Base-by-base conservation (phyloP, 768 basidiomycete species). In the Naematelia aurantialba region DNA sequence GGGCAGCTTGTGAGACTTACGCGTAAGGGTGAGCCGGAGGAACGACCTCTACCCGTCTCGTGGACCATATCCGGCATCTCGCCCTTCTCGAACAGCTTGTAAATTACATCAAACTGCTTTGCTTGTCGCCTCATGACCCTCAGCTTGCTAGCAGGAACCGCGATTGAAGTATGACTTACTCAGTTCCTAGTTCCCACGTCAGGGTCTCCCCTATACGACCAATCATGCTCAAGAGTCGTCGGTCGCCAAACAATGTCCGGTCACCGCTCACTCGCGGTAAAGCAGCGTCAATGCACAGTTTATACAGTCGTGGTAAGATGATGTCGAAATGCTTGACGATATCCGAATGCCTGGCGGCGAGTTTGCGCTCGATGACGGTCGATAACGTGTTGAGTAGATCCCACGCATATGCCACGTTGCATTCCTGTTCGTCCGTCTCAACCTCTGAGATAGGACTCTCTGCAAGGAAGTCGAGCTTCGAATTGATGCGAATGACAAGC, bases 331-430 rank as follows among this genome's bases (percentile, higher is more conserved):
- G 91, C 76, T 88, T 90, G 0, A 83, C 77, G 17, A 97, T 81
- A 70, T 98, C 96, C 0, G 78, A 70, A 72, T 94, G 85, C 30
- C 80, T 81, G n/a, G 52, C 56, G 2, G 73, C 70, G 5, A 81
- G 78, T 74, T 88, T 88, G 17, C 62, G 66, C 10, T 76, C 67
- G 14, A 97, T 75, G 0, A 87, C 85, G 44, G 84, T 82, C 1
- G 81, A 80, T 5, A 98, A 77, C 0, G 87, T 84, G 50, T 82
- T 80, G 50, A 98, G 81, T 29, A 98, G 81, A 27, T 91, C 85
- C 77, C 91, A 89, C 1, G 85, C 86, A 72, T 94, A 98, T 11
- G 91, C 88, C 0, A 89, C 85, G n/a, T 76, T 78, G 12, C 85
- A 82, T 72, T 92, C 70, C 25, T 66, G 45, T 29, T 21, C 49